Evolutionary conservation across 306 rosid species (phyloP), one percentile per base, ranked within the genome.

Genomic region (Dalbergia oliveri): DNA sequence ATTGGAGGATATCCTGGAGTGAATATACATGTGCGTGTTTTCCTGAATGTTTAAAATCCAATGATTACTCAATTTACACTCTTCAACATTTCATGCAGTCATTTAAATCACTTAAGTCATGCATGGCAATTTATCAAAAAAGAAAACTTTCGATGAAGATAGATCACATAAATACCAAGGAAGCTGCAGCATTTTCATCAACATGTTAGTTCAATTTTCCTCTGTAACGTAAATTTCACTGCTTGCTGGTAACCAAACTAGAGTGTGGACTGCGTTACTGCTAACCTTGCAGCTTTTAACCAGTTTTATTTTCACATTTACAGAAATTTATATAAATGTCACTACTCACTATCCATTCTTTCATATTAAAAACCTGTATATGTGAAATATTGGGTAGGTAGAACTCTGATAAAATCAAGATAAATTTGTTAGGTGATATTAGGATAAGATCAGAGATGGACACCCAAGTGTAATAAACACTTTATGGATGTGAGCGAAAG

Each of bases 11-110:
- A 83, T 75, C 98, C 99, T 23, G 91, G 62, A 13, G 97, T 93
- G 86, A 61, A 79, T 73, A 95, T 91, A 76, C 99, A 96, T 4
- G 99, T 96, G n/a, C 99, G 95, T 60, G 99, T 93, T 78, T 91
- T 90, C 90, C 99, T 96, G 84, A 81, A 85, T 82, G 69, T 74
- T 74, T 53, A 74, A 68, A 69, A 47, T 81, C 54, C 11, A 44
- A 78, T 23, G 57, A 82, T 83, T 63, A 82, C 61, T 82, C 59
- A 63, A 82, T 69, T 76, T 64, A n/a, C 26, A 49, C 41, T 81
- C 19, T 56, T 31, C 53, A 59, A 59, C 12, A 6, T 37, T 73
- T 78, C 34, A 66, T 53, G 62, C 54, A 69, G 31, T 37, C 50
- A 50, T 63, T 19, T 6, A 73, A 66, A 72, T 10, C 37, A 57